Conservation (phyloP, 495 filamentous ascomycete species). For the Daldinia loculata region DNA sequence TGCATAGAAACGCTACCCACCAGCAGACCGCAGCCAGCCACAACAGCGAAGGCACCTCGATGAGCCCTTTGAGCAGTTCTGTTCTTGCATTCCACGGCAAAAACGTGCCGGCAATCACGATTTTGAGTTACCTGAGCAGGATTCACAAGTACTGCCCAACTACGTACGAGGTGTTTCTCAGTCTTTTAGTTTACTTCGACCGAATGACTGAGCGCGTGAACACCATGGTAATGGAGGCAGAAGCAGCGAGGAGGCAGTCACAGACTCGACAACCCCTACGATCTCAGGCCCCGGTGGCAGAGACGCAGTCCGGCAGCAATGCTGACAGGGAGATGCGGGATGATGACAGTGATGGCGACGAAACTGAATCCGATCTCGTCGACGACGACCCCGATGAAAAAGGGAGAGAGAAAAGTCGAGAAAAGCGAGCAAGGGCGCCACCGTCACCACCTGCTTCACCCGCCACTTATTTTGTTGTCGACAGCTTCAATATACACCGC, state of each 20-base stretch:
- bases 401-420: conserved; percentile 7
- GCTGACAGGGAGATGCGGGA: conserved; percentile 51
- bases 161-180: conserved; percentile 97
- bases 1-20: conserved; percentile 58
- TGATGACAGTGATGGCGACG: conserved; percentile 45
- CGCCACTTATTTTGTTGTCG: conserved; percentile 89
- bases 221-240: conserved; percentile 58
- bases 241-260: conserved; percentile 47
- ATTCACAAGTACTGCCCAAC: conserved; percentile 99
- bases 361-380: conserved; percentile 53
- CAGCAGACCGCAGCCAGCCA: conserved; percentile 56
- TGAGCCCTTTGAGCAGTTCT: conserved; percentile 83
- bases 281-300: conserved; percentile 17
- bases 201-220: conserved; percentile 98
- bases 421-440: conserved; percentile 41
- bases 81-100: conserved; percentile 99
- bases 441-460: conserved; percentile 52
- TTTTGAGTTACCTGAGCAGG: conserved; percentile 91
- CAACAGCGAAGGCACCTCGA: conserved; percentile 66
- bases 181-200: conserved; percentile 96
- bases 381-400: conserved; percentile 52
- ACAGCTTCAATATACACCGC: conserved; percentile 99
- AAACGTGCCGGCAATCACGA: conserved; percentile 97
- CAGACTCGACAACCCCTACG: conserved; percentile 31
- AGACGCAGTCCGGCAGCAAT: conserved; percentile 7